Percentiles rank a stretch among this genome's conserved stretches.
phyloP scores from a whole-genome alignment of 768 basidiomycete genomes.

The Suillus cothurnatus region DNA sequence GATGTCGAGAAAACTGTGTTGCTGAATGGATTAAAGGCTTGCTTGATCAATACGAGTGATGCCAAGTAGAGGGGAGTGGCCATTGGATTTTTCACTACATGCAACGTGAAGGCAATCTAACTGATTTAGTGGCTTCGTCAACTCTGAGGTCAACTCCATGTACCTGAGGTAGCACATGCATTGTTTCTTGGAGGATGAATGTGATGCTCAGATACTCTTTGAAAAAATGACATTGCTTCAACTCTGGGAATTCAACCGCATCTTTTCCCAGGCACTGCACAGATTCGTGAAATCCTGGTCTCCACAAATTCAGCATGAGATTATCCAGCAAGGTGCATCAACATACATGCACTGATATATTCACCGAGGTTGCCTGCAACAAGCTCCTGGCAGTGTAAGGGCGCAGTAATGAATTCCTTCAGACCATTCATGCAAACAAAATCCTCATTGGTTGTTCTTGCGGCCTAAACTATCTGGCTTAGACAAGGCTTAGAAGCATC shows the following conservation, averaged over 20 bases:
- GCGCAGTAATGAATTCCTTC: conserved; percentile 48
- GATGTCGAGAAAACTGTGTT: conserved; percentile 51
- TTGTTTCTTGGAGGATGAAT: conserved; percentile 51
- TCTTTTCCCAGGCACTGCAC: conserved; percentile 37
- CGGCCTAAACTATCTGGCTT: conserved; percentile 59
- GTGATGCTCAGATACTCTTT: conserved; percentile 30
- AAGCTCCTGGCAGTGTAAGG: conserved; percentile 62
- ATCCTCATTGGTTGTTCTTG: conserved; percentile 65
- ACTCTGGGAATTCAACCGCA: conserved; percentile 37
- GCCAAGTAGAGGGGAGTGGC: conserved; percentile 66
- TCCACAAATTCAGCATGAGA: neutral
- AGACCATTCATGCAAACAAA: conserved; percentile 67
- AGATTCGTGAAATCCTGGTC: conserved; percentile 33
- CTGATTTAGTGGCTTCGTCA: neutral
- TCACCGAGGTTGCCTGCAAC: conserved; percentile 64
- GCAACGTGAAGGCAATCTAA: neutral
- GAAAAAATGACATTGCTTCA: conserved; percentile 33
- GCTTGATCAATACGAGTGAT: conserved; percentile 59
- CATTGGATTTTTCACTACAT: conserved; percentile 34
- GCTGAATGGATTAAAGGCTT: conserved; percentile 54
- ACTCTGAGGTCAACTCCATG: neutral
- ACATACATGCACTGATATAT: conserved; percentile 54
- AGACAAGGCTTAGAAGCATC: neutral
- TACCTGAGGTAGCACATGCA: conserved; percentile 52
- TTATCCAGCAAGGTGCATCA: neutral